Evolutionary conservation across 2,329 filamentous ascomycete species (phyloP).

Genomic region (Fusarium floridanum): DNA sequence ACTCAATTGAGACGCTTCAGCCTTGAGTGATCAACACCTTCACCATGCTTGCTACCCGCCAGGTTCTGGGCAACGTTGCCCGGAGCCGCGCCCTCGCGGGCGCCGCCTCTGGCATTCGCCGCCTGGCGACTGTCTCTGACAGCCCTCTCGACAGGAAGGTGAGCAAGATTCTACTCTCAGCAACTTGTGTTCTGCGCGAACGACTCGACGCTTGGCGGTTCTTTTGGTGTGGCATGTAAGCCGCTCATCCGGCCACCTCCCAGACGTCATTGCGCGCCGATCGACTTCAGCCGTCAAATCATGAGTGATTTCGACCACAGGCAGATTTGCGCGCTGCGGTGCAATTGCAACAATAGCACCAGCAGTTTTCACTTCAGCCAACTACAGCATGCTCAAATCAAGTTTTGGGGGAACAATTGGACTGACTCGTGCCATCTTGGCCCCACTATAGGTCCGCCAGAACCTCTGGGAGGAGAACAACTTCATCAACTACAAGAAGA

Average conservation of each 20-base stretch:
- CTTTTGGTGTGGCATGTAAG: slow-evolving; percentile 1
- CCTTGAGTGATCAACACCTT: slow-evolving; percentile 32
- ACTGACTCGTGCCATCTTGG: slow-evolving; percentile 32
- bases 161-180: slow-evolving; percentile 42
- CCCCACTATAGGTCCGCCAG: slow-evolving; percentile 77
- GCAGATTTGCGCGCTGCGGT: not conserved
- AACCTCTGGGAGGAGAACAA: slow-evolving; percentile 96
- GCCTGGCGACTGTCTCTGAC: slow-evolving; percentile 89
- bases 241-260: not conserved
- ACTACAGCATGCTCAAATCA: not conserved
- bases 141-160: slow-evolving; percentile 92
- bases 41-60: slow-evolving; percentile 79
- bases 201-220: not conserved
- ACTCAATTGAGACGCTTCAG: slow-evolving; percentile 37
- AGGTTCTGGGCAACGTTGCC: slow-evolving; percentile 75
- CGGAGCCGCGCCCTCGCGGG: slow-evolving; percentile 68
- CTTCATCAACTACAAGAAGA: slow-evolving; percentile 99
- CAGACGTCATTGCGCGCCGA: slow-evolving; percentile 32
- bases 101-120: slow-evolving; percentile 72
- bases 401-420: not conserved
- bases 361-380: not conserved
- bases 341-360: not conserved
- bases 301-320: slow-evolving; percentile 14
- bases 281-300: slow-evolving; percentile 20
- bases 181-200: not conserved